Conservation (phyloP, 495 filamentous ascomycete genomes). For the Platismatia glauca region DNA sequence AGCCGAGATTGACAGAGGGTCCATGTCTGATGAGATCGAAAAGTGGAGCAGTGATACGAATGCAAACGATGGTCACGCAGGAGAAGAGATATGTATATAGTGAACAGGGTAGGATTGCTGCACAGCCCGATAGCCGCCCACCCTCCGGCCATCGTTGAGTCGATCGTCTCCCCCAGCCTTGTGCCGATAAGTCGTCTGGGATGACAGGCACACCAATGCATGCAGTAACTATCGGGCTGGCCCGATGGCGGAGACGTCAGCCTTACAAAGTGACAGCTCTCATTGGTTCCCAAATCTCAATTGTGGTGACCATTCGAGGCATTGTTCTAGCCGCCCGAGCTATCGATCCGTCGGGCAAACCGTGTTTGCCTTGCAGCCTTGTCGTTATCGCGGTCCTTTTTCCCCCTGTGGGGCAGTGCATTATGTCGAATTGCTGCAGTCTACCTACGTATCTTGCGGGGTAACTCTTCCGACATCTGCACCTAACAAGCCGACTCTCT, state of each 20-base stretch:
- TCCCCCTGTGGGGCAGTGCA: not conserved
- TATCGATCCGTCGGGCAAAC: not conserved
- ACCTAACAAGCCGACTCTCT: not conserved
- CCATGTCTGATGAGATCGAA: constrained; percentile 11
- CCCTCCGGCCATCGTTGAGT: not conserved
- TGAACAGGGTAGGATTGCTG: not conserved
- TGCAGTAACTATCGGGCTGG: not conserved
- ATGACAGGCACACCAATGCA: not conserved
- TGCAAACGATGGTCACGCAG: not conserved
- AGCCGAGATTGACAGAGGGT: constrained; percentile 21
- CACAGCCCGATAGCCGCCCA: not conserved
- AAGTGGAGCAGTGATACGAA: not conserved
- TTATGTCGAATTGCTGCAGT: not conserved
- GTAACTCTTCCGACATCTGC: not conserved
- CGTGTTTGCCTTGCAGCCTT: constrained; percentile 10
- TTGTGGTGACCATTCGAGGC: not conserved
- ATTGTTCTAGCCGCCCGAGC: not conserved
- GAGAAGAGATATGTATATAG: not conserved
- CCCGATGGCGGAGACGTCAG: not conserved
- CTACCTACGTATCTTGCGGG: not conserved
- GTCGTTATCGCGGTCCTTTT: not conserved
- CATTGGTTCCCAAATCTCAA: not conserved
- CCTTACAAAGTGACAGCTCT: not conserved
- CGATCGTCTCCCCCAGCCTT: not conserved
- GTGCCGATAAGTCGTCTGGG: not conserved